phyloP scores from a whole-genome alignment of 23 red algal genomes.

The Chondrus crispus region DNA sequence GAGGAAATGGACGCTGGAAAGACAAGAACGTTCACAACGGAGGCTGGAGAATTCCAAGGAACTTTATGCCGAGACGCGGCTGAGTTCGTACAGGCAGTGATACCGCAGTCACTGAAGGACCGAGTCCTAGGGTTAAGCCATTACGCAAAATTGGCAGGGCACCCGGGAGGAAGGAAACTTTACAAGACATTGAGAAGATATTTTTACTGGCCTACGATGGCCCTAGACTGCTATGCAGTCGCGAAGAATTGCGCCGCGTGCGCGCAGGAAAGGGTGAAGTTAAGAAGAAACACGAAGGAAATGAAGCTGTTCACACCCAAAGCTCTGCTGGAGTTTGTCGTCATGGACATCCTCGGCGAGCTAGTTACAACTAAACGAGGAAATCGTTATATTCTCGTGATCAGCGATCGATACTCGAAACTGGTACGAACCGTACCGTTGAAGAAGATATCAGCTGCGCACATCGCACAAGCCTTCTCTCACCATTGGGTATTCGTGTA shows the following conservation, averaged over 20 bases:
- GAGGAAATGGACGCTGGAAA: no score
- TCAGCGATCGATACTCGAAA: slow-evolving; percentile 19
- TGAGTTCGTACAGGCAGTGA: no score
- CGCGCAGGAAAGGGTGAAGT: neutral
- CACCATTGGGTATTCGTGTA: slow-evolving; percentile 15
- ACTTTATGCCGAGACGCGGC: no score
- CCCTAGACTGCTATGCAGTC: neutral
- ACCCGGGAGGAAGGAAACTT: neutral
- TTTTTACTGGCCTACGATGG: slow-evolving; percentile 34
- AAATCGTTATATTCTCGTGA: neutral
- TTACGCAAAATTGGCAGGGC: neutral
- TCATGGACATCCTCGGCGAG: slow-evolving; percentile 8
- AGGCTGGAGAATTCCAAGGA: no score
- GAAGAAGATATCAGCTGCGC: neutral
- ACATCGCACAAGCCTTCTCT: neutral
- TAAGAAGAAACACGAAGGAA: slow-evolving; percentile 1
- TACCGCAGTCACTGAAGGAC: no score
- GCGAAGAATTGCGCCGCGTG: neutral
- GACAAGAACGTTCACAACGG: no score
- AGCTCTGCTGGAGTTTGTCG: neutral
- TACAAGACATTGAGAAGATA: slow-evolving; percentile 3
- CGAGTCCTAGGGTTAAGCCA: no score
- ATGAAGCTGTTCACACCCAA: slow-evolving; percentile 13
- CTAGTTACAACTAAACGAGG: neutral
- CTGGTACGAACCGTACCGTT: neutral